Base-by-base conservation (phyloP, 2,329 filamentous ascomycete species). In the Phaeophleospora eucalypticola region DNA sequence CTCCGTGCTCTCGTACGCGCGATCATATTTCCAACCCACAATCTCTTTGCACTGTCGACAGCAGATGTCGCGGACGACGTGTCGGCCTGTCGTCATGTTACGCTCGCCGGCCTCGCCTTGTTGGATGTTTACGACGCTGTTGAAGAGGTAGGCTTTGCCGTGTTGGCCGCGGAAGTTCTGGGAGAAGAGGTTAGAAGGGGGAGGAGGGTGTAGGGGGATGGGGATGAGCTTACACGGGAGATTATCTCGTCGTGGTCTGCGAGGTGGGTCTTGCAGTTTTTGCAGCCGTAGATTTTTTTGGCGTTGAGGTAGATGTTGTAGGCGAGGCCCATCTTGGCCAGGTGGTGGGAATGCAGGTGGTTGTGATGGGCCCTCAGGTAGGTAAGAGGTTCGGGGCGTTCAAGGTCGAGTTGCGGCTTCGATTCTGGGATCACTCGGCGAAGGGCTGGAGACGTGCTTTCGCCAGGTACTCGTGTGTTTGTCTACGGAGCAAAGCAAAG, bases 1-100 rank as follows among this genome's bases (percentile, higher is more conserved):
- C 78, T 98, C 91, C 55, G 79, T 84, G 27, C 75, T 70, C 73
- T 98, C 93, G 67, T 87, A 97, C 1, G 93, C 93, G 73, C 94
- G 95, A 71, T 98, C 93, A 68, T 98, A 98, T 69, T 95, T 97
- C 93, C 93, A 98, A 29, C 93, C 93, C 43, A 98, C 93, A 21
- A 85, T 86, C 68, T 90, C 86, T 65, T 86, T 86, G 79, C 93
- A 98, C 69, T 95, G 87, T 48, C 86, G 80, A 74, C 93, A 98
- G 48, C 77, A 77, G 61, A 98, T 96, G 67, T 98, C 93, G 48
- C 93, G 84, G 39, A 98, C 93, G 46, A 97, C 79, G 70, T 98
- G 93, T 45, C 87, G 82, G 43, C 93, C 93, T 1, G 93, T 98
- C 12, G 93, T 98, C 93, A 98, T 98, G 73, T 86, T 95, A 57